phyloP scores from a whole-genome alignment of 2,329 filamentous ascomycete species.

The Sordariomycetes sp. region DNA sequence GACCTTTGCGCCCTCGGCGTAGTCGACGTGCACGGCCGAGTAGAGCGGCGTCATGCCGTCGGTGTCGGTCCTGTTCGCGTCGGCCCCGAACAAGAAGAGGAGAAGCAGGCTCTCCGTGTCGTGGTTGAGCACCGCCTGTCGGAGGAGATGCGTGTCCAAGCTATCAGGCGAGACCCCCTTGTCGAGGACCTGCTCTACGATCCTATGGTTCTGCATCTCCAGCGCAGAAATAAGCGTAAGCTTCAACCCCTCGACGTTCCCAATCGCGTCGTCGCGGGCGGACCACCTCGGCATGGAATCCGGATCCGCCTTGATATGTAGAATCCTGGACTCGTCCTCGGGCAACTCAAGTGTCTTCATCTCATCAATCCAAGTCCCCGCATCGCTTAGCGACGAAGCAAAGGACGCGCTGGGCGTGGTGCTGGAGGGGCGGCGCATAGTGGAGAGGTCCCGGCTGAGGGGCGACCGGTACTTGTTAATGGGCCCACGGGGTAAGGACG shows the following conservation, averaged over 20 bases:
- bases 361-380: conserved; percentile 12
- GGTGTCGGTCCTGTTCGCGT: conserved; percentile 36
- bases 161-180: conserved; percentile 39
- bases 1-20: conserved; percentile 40
- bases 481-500: background rate
- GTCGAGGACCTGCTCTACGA: conserved; percentile 43
- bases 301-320: conserved; percentile 36
- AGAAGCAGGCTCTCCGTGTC: conserved; percentile 41
- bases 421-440: background rate
- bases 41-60: conserved; percentile 37
- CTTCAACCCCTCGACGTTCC: conserved; percentile 21
- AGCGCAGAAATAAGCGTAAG: conserved; percentile 38
- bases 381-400: background rate
- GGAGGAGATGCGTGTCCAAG: conserved; percentile 31
- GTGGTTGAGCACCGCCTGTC: conserved; percentile 34
- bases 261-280: conserved; percentile 23
- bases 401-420: background rate
- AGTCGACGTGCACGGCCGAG: conserved; percentile 35
- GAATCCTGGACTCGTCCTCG: conserved; percentile 18
- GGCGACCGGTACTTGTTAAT: background rate
- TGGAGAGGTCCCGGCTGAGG: too few relatives aligned
- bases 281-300: conserved; percentile 35
- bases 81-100: conserved; percentile 41
- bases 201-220: conserved; percentile 40
- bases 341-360: conserved; percentile 24